Conservation (phyloP, 2,329 filamentous ascomycete species). For the Tolypocladium tundrense region DNA sequence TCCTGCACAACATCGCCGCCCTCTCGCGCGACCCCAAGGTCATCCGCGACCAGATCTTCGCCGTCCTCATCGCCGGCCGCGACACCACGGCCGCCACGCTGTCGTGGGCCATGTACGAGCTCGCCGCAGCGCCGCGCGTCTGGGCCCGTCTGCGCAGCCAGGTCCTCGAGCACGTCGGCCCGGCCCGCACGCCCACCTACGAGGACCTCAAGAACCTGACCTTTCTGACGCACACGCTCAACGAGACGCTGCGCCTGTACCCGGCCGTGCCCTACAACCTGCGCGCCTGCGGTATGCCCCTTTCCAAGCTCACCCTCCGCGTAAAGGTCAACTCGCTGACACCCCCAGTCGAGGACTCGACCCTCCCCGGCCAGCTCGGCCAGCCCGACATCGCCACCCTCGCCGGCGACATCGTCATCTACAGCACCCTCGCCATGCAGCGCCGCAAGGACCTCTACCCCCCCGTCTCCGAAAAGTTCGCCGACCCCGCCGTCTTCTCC, state of each 20-base stretch:
- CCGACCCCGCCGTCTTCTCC: constrained; percentile 40
- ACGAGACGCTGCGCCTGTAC: constrained; percentile 70
- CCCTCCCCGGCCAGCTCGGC: constrained; percentile 55
- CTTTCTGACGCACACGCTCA: constrained; percentile 63
- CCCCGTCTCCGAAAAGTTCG: constrained; percentile 30
- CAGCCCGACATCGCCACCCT: constrained; percentile 52
- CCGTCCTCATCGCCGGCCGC: constrained; percentile 71
- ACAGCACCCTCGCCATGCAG: constrained; percentile 64
- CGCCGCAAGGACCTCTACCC: constrained; percentile 55
- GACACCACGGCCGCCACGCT: constrained; percentile 81
- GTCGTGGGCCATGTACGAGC: constrained; percentile 74
- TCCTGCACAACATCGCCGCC: constrained; percentile 73
- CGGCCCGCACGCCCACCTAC: constrained; percentile 56
- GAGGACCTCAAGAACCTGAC: constrained; percentile 79
- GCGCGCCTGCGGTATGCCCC: constrained; percentile 25
- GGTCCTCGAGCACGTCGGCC: constrained; percentile 57
- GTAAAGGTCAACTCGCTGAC: background rate
- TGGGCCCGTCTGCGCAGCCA: constrained; percentile 63
- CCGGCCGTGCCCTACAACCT: constrained; percentile 73
- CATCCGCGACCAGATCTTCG: constrained; percentile 76
- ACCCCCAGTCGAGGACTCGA: constrained; percentile 59
- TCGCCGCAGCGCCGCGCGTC: constrained; percentile 57
- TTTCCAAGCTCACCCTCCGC: too few relatives aligned
- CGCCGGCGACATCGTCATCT: constrained; percentile 55
- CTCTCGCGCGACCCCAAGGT: constrained; percentile 65